phyloP scores from a whole-genome alignment of 1,284 basidiomycete species.

The Boletus sp. region DNA sequence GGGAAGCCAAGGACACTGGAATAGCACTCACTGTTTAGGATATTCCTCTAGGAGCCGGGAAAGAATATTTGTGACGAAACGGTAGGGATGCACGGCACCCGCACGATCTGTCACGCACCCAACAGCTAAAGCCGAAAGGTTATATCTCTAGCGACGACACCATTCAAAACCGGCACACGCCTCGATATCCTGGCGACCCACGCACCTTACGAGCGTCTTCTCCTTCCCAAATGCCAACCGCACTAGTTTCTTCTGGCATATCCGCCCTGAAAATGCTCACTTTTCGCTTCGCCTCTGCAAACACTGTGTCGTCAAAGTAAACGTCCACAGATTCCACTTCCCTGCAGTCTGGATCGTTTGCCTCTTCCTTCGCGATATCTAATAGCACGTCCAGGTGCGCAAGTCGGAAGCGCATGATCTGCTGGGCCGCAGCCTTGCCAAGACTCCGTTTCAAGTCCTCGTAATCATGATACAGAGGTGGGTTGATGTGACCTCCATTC shows the following conservation, averaged over 20 bases:
- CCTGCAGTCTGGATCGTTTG: constrained; percentile 43
- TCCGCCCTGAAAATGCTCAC: constrained; percentile 42
- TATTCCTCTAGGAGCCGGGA: constrained; percentile 43
- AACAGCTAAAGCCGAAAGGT: constrained; percentile 39
- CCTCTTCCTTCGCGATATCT: constrained; percentile 45
- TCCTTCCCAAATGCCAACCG: constrained; percentile 37
- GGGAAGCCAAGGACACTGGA: not conserved
- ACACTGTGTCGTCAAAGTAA: constrained; percentile 37
- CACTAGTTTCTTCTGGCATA: constrained; percentile 41
- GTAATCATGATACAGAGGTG: constrained; percentile 60
- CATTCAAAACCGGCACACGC: not conserved
- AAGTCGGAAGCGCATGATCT: constrained; percentile 57
- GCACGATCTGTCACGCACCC: constrained; percentile 48
- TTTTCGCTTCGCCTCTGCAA: constrained; percentile 38
- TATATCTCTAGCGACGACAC: constrained; percentile 35
- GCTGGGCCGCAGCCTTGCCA: constrained; percentile 46
- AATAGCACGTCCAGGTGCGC: constrained; percentile 51
- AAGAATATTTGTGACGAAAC: constrained; percentile 52
- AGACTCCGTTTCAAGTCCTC: constrained; percentile 42
- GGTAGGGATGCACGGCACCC: constrained; percentile 56
- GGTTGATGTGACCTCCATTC: constrained; percentile 70
- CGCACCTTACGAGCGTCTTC: constrained; percentile 35
- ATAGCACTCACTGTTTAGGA: constrained; percentile 36
- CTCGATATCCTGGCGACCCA: not conserved
- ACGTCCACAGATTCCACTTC: constrained; percentile 50